A percentile compares a stretch with the other conserved stretches of the same genome.
Evolutionary conservation across 257 asterid species (phyloP).

Genomic region (Solanum dulcamara): DNA sequence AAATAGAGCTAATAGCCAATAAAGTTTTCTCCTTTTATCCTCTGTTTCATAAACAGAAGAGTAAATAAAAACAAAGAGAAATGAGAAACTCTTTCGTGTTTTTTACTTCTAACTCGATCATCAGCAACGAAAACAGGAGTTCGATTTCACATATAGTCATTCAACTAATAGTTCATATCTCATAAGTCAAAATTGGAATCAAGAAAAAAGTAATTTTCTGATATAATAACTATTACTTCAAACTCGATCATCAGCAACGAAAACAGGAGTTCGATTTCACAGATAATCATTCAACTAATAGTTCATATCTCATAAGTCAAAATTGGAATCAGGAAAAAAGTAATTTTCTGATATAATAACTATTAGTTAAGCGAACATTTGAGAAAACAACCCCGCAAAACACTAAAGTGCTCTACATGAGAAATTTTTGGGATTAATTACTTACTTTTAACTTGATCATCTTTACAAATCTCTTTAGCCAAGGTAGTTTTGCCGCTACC

Average conservation of each 20-base stretch:
- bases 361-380: not conserved
- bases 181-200: not conserved
- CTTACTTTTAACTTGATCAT: constrained; percentile 55
- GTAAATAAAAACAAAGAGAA: not conserved
- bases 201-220: not conserved
- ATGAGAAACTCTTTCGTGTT: not conserved
- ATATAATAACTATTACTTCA: constrained; percentile 39
- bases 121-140: constrained; percentile 5
- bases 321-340: not conserved
- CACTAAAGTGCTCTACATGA: not conserved
- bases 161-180: not conserved
- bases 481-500: constrained; percentile 93
- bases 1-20: not conserved
- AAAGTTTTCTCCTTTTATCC: not conserved
- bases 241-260: constrained; percentile 29
- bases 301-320: not conserved
- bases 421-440: not conserved
- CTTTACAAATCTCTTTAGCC: constrained; percentile 76
- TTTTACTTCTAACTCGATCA: constrained; percentile 46
- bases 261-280: not conserved
- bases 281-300: not conserved
- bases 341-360: not conserved
- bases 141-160: not conserved
- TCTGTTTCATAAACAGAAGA: not conserved
- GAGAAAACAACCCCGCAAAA: not conserved